These are phyloP conservation scores for Penicillium canariense DNA, from an alignment of 495 filamentous ascomycete genomes.

Conservation along the genomic window DNA sequence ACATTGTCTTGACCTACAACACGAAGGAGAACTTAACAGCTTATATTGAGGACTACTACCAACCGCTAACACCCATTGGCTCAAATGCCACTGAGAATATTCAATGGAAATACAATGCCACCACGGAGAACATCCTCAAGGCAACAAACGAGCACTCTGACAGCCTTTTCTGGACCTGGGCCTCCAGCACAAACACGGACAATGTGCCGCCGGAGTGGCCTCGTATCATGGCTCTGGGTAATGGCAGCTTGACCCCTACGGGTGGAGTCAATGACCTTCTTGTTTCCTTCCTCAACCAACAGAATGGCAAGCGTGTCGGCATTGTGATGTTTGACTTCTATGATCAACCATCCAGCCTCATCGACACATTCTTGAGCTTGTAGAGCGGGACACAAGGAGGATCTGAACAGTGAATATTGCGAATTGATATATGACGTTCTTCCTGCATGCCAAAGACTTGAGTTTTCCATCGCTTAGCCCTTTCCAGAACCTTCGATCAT, in stretches of 20 bases:
- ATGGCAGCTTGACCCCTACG: conserved; percentile 35
- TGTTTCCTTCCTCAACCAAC: conserved; percentile 19
- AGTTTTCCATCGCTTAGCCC: too few species aligned
- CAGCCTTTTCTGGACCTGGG: conserved; percentile 50
- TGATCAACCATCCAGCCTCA: conserved; percentile 15
- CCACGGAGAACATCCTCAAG: conserved; percentile 27
- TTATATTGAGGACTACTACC: conserved; percentile 47
- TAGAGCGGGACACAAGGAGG: neutral
- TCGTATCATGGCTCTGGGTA: conserved; percentile 47
- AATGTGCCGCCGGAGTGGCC: conserved; percentile 45
- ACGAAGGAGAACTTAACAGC: conserved; percentile 29
- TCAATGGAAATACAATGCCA: conserved; percentile 42
- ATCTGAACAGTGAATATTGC: neutral
- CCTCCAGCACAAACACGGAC: conserved; percentile 41
- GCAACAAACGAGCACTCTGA: conserved; percentile 28
- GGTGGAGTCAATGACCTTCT: conserved; percentile 39
- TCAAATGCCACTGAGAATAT: conserved; percentile 36
- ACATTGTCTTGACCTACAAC: conserved; percentile 38
- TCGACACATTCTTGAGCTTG: conserved; percentile 18
- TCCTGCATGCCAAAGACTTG: too few species aligned
- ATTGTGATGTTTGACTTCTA: conserved; percentile 56
- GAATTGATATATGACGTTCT: too few species aligned
- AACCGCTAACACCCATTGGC: conserved; percentile 23
- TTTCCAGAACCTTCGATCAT: too few species aligned
- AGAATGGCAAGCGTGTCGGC: conserved; percentile 26